phyloP scores from a whole-genome alignment of 176 grass and related monocot genomes.

The Leersia perrieri region DNA sequence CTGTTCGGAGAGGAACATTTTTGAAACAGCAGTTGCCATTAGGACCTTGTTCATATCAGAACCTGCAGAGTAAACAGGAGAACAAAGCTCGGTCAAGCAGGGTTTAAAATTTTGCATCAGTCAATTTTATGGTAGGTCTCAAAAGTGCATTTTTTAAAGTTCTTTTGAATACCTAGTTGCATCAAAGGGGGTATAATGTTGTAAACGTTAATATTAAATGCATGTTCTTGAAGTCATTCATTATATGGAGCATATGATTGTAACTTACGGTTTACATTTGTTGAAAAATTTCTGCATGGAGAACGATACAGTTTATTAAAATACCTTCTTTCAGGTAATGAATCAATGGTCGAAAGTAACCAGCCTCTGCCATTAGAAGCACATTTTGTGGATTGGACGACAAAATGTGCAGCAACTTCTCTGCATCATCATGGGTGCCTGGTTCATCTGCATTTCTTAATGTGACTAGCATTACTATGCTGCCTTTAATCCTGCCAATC shows the following conservation, averaged over 20 bases:
- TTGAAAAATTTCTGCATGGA: not conserved
- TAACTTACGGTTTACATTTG: not conserved
- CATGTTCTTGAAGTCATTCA: not conserved
- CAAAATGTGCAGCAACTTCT: constrained; percentile 54
- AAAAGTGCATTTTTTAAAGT: not conserved
- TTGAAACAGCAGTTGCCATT: constrained; percentile 86
- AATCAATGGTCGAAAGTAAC: constrained; percentile 69
- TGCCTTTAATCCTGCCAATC: constrained; percentile 82
- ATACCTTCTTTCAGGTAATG: constrained; percentile 80
- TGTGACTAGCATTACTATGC: constrained; percentile 73
- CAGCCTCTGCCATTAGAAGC: constrained; percentile 82
- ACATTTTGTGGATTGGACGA: constrained; percentile 78
- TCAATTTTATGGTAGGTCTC: not conserved
- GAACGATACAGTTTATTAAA: not conserved
- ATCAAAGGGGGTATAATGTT: not conserved
- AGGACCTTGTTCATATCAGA: constrained; percentile 97
- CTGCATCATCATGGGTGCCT: constrained; percentile 28
- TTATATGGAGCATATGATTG: not conserved
- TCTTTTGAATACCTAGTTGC: not conserved
- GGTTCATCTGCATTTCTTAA: constrained; percentile 62
- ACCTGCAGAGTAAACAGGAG: constrained; percentile 47
- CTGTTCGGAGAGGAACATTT: constrained; percentile 82
- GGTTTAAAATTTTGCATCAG: not conserved
- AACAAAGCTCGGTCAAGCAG: not conserved
- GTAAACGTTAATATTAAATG: not conserved